Evolutionary conservation across 2,329 filamentous ascomycete genomes (phyloP).

Genomic region (Aspergillus ochraceoroseus): DNA sequence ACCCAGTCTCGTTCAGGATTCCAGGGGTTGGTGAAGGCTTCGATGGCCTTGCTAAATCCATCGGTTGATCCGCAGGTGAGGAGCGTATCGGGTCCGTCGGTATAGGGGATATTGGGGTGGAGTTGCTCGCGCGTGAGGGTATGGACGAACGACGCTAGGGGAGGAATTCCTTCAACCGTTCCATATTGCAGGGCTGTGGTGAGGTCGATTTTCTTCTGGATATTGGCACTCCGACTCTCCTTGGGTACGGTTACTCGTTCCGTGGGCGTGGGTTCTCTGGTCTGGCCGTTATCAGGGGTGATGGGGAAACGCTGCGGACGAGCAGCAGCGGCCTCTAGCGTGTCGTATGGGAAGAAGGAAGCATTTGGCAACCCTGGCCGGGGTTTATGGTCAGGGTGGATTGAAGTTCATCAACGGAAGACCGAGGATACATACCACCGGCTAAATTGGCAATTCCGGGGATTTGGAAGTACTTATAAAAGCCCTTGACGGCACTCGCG

Average conservation of each 20-base stretch:
- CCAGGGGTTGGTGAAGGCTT: conserved; percentile 74
- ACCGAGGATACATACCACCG: conserved; percentile 44
- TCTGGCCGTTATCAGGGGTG: conserved; percentile 54
- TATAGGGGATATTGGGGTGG: conserved; percentile 77
- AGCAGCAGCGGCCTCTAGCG: conserved; percentile 75
- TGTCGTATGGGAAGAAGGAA: conserved; percentile 83
- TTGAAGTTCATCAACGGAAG: too few relatives aligned
- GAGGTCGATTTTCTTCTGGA: conserved; percentile 69
- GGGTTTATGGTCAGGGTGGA: too few relatives aligned
- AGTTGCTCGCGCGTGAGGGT: conserved; percentile 71
- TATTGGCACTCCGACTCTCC: conserved; percentile 54
- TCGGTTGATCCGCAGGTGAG: conserved; percentile 80
- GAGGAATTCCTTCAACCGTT: conserved; percentile 72
- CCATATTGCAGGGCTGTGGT: conserved; percentile 82
- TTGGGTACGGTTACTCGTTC: conserved; percentile 68
- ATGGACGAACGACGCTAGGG: conserved; percentile 70
- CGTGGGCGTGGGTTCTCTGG: conserved; percentile 31
- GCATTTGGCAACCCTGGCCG: conserved; percentile 77
- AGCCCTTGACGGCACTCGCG: conserved; percentile 67
- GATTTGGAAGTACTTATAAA: conserved; percentile 77
- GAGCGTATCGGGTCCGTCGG: conserved; percentile 68
- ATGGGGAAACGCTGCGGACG: conserved; percentile 69
- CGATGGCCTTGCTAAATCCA: conserved; percentile 72
- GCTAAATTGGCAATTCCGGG: conserved; percentile 59
- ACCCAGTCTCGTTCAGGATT: conserved; percentile 62